A percentile compares a stretch with the other conserved stretches of the same genome.
phyloP scores from a whole-genome alignment of 2,329 filamentous ascomycete genomes.

The Colletotrichum sp. region DNA sequence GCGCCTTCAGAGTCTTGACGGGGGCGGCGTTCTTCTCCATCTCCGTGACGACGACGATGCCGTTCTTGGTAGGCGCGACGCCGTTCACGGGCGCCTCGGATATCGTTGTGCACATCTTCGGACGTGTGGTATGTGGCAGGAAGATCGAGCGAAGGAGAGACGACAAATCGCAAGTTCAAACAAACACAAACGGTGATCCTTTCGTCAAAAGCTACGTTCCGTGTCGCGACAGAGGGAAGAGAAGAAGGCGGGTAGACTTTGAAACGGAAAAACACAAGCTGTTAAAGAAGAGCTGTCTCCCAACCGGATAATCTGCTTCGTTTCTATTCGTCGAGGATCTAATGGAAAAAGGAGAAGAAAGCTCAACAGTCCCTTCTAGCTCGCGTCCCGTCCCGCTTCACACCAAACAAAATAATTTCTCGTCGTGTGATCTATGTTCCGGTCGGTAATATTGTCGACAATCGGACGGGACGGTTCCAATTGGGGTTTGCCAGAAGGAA shows the following conservation, averaged over 20 bases:
- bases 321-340: background rate
- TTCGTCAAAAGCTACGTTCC: background rate
- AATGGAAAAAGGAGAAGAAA: background rate
- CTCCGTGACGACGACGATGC: background rate
- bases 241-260: background rate
- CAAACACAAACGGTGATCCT: background rate
- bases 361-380: background rate
- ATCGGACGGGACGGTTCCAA: background rate
- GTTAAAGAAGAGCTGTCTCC: background rate
- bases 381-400: background rate
- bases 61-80: background rate
- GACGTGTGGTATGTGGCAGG: background rate
- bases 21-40: background rate
- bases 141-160: background rate
- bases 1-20: constrained; percentile 26
- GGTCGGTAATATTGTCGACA: background rate
- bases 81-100: background rate
- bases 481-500: background rate
- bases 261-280: background rate
- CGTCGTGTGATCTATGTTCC: background rate
- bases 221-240: background rate
- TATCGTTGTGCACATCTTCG: background rate
- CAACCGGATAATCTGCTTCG: background rate
- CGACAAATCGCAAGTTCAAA: rapidly evolving
- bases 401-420: background rate